phyloP scores from a whole-genome alignment of 352 stramenopile species.

The Globisporangium carolinianum region DNA sequence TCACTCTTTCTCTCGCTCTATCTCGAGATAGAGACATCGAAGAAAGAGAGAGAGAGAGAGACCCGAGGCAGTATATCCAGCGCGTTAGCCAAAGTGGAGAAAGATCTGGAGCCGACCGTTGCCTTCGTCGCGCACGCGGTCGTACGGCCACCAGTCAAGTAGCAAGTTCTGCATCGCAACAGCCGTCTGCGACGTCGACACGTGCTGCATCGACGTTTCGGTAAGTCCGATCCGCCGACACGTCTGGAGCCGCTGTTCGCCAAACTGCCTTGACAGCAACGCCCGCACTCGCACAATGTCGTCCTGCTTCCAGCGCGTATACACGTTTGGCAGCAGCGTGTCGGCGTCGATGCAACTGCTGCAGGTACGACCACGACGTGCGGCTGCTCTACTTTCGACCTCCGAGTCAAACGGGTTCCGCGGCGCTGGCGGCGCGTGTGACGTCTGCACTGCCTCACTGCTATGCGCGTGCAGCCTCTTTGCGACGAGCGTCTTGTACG shows the following conservation, averaged over 20 bases:
- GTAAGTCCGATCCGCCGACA: conserved; percentile 66
- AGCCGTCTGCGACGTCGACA: conserved; percentile 41
- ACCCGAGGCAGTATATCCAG: too few species aligned
- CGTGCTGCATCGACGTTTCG: conserved; percentile 40
- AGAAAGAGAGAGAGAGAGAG: too few species aligned
- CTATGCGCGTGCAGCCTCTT: conserved; percentile 10
- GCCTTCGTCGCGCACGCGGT: conserved; percentile 39
- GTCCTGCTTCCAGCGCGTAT: conserved; percentile 43
- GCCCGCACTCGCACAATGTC: conserved; percentile 35
- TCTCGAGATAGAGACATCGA: too few species aligned
- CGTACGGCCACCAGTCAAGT: conserved; percentile 32
- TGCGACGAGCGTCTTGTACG: conserved; percentile 40
- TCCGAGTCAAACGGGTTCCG: too few species aligned
- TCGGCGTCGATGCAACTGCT: not conserved
- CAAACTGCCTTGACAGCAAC: conserved; percentile 47
- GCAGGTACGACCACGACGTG: too few species aligned
- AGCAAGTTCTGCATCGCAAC: conserved; percentile 60
- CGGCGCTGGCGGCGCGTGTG: too few species aligned
- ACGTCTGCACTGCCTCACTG: too few species aligned
- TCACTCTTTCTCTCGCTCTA: too few species aligned
- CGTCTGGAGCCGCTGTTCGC: conserved; percentile 44
- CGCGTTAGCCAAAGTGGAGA: conserved; percentile 50
- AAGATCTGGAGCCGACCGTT: conserved; percentile 66
- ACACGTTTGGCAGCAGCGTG: conserved; percentile 34
- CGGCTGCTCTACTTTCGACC: too few species aligned